These are phyloP conservation scores for Nakaseomyces bracarensis DNA, from an alignment of 1,139 yeast genomes.

Conservation along the genomic window DNA sequence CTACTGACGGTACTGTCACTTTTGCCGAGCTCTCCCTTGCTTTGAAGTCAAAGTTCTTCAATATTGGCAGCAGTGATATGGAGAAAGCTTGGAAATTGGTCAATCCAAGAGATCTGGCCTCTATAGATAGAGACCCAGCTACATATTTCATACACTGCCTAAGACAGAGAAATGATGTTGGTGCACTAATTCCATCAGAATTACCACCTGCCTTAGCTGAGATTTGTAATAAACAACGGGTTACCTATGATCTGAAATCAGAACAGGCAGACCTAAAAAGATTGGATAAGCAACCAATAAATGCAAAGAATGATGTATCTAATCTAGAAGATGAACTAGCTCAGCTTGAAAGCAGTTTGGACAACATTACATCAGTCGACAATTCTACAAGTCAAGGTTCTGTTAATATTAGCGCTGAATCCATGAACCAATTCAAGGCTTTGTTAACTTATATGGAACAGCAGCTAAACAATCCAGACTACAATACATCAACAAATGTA, in stretches of 20 bases:
- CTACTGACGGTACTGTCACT: constrained; percentile 75
- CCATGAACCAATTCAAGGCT: constrained; percentile 21
- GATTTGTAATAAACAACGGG: constrained; percentile 78
- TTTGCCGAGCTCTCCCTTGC: constrained; percentile 58
- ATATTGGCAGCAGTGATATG: constrained; percentile 79
- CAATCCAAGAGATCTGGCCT: constrained; percentile 77
- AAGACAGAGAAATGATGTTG: constrained; percentile 73
- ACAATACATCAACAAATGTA: constrained; percentile 21
- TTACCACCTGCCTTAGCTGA: constrained; percentile 92
- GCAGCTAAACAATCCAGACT: constrained; percentile 24
- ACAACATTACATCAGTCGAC: not conserved
- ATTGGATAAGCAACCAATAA: not conserved
- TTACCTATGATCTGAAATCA: constrained; percentile 61
- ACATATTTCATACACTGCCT: constrained; percentile 82
- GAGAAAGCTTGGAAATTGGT: constrained; percentile 92
- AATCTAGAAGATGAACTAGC: constrained; percentile 1
- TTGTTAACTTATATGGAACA: constrained; percentile 26
- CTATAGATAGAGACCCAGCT: constrained; percentile 90
- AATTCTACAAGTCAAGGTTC: no score
- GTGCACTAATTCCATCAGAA: constrained; percentile 81
- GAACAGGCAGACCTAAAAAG: constrained; percentile 34
- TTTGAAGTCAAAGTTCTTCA: constrained; percentile 57
- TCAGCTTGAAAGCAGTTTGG: constrained; percentile 1
- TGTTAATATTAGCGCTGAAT: not conserved
- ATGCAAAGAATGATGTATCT: constrained; percentile 3